Conservation (phyloP, 805 yeast genomes). For the Candida hungchunana region DNA sequence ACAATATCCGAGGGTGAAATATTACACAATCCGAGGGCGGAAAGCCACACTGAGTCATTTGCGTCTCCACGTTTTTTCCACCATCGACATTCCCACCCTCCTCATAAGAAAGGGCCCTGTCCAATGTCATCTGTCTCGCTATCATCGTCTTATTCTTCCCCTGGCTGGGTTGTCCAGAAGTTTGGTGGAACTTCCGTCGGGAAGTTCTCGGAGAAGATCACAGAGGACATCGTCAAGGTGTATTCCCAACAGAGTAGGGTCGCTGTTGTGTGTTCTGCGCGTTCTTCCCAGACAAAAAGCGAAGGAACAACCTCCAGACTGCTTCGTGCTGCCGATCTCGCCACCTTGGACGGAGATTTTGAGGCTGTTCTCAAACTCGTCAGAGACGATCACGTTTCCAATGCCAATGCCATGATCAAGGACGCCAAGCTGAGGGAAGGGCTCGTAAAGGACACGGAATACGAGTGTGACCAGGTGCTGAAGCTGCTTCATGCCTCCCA, state of each 20-base stretch:
- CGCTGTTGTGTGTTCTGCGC: conserved; percentile 94
- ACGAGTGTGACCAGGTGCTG: conserved; percentile 63
- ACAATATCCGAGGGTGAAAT: conserved; percentile 5
- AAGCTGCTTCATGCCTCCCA: conserved; percentile 81
- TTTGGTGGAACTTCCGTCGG: conserved; percentile 98
- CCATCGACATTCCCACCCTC: no score
- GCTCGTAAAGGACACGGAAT: conserved; percentile 54
- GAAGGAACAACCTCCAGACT: conserved; percentile 95
- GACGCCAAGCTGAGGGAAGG: conserved; percentile 41
- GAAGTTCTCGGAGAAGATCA: conserved; percentile 82
- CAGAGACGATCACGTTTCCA: conserved; percentile 70
- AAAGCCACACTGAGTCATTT: no score
- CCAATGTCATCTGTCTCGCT: conserved; percentile 21
- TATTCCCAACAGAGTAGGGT: conserved; percentile 60
- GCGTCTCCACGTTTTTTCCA: no score
- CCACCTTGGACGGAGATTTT: conserved; percentile 58
- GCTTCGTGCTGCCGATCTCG: conserved; percentile 76
- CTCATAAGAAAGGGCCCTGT: no score
- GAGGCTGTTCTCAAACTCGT: conserved; percentile 58
- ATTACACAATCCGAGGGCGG: not conserved
- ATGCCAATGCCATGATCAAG: conserved; percentile 56
- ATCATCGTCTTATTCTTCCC: conserved; percentile 14
- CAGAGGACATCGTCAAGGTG: conserved; percentile 73
- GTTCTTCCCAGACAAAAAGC: conserved; percentile 84
- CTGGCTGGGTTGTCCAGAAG: conserved; percentile 80